A percentile compares a stretch with the other conserved stretches of the same genome.
phyloP scores from a whole-genome alignment of 2,329 filamentous ascomycete species.

The Pseudogymnoascus sp. region DNA sequence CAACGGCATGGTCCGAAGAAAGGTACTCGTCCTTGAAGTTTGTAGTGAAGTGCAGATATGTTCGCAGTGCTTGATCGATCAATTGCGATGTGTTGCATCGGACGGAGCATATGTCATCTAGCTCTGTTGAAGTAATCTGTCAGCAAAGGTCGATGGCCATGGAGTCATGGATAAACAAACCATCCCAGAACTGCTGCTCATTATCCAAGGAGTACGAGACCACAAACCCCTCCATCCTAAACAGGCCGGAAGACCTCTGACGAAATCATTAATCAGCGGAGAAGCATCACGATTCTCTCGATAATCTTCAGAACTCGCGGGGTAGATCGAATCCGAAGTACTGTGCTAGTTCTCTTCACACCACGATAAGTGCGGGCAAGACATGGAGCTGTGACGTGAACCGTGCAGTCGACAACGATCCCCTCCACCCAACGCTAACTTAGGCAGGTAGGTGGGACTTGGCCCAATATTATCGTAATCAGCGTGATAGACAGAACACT shows the following conservation, averaged over 20 bases:
- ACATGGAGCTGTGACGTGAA: conserved; percentile 1
- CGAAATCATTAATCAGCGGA: conserved; percentile 9
- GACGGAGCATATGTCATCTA: conserved; percentile 57
- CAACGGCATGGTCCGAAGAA: conserved; percentile 69
- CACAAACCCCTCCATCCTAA: conserved; percentile 52
- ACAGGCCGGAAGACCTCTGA: conserved; percentile 2
- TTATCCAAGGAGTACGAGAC: conserved; percentile 62
- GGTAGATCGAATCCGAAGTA: background rate
- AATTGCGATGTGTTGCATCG: conserved; percentile 48
- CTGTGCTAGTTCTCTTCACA: background rate
- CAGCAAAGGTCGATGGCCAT: conserved; percentile 8
- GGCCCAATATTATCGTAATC: background rate
- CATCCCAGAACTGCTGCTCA: conserved; percentile 84
- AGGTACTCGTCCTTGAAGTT: conserved; percentile 70
- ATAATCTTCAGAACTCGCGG: conserved; percentile 5
- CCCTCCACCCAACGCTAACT: background rate
- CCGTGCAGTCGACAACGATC: background rate
- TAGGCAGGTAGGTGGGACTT: background rate
- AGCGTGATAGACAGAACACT: background rate
- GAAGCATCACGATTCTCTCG: conserved; percentile 5
- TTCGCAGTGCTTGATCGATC: conserved; percentile 80
- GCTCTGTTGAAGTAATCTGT: conserved; percentile 40
- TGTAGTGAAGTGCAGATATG: conserved; percentile 73
- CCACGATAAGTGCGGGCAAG: background rate
- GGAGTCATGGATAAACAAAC: conserved; percentile 41